Conservation (phyloP, 192 early-diverging fungal genomes). For the Backusella mclennaniae region DNA sequence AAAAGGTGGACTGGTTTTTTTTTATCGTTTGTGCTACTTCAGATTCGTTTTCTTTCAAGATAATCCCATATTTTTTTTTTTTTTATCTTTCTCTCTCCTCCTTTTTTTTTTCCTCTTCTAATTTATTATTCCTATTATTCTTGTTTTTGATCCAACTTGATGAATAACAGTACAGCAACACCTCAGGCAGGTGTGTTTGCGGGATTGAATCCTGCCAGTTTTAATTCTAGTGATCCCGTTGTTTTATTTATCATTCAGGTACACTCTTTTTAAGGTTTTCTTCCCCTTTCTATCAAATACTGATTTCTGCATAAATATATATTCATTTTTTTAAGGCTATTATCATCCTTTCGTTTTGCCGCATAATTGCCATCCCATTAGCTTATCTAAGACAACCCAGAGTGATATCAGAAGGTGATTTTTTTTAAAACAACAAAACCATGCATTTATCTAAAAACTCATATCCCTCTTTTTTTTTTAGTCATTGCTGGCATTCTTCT, state of each 20-base stretch:
- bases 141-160: not conserved
- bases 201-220: constrained; percentile 59
- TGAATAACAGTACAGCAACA: not conserved
- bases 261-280: not conserved
- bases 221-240: constrained; percentile 54
- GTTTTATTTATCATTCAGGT: constrained; percentile 82
- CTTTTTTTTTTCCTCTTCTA: not conserved
- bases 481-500: constrained; percentile 88
- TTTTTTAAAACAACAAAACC: not conserved
- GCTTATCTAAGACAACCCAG: constrained; percentile 70
- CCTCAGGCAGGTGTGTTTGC: constrained; percentile 55
- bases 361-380: constrained; percentile 64
- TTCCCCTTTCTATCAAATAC: not conserved
- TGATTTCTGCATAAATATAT: not conserved
- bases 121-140: not conserved
- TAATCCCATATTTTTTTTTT: not conserved
- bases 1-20: not conserved
- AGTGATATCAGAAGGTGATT: constrained; percentile 78
- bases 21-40: not conserved
- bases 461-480: not conserved
- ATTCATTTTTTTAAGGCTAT: constrained; percentile 29
- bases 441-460: not conserved
- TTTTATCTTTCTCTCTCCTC: not conserved
- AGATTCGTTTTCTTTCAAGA: not conserved
- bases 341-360: constrained; percentile 71